Percentiles rank a stretch among this genome's conserved stretches.
Evolutionary conservation across 345 rosid genomes (phyloP).

Genomic region (Populus ilicifolia): DNA sequence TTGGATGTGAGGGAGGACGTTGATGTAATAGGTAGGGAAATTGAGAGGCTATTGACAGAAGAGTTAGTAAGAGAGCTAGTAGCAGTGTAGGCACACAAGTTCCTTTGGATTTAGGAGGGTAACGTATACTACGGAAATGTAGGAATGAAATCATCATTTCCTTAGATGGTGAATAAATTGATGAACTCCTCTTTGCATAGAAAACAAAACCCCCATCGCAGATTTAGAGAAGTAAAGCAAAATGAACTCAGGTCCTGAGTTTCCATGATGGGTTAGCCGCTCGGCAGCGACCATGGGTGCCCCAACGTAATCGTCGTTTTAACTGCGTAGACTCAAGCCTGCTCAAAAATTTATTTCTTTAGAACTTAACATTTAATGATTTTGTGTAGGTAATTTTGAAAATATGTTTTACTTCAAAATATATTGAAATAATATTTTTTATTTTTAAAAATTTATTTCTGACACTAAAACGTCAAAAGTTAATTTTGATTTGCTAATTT

Average conservation of each 20-base stretch:
- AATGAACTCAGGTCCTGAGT: neutral
- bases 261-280: too few species aligned
- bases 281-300: too few species aligned
- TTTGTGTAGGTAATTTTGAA: too few species aligned
- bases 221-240: neutral
- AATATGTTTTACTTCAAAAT: too few species aligned
- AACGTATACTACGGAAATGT: slow-evolving; percentile 17
- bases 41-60: slow-evolving; percentile 59
- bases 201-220: slow-evolving; percentile 4
- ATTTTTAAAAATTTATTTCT: too few species aligned
- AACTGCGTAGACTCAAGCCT: too few species aligned
- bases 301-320: too few species aligned
- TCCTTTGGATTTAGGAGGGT: slow-evolving; percentile 22
- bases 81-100: slow-evolving; percentile 24
- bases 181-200: slow-evolving; percentile 8
- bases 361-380: too few species aligned
- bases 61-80: slow-evolving; percentile 60
- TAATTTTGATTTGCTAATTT: too few species aligned
- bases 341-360: too few species aligned
- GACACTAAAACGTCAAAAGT: too few species aligned
- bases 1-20: slow-evolving; percentile 47
- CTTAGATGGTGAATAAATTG: slow-evolving; percentile 12
- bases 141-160: slow-evolving; percentile 33
- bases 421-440: too few species aligned
- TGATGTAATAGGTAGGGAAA: slow-evolving; percentile 63